phyloP scores from a whole-genome alignment of 306 rosid species.

The Inga laurina region DNA sequence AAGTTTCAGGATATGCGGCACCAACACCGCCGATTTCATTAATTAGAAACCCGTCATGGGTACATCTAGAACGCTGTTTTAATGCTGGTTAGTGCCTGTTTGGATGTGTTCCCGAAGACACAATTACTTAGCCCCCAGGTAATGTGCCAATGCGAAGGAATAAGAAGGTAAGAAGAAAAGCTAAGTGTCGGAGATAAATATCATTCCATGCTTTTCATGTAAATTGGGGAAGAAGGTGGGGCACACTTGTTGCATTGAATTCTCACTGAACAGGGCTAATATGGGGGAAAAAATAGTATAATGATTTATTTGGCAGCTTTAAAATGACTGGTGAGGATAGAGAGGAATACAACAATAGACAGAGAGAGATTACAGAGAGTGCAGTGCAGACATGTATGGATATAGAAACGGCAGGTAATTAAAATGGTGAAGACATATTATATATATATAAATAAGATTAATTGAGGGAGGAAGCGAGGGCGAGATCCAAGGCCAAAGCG shows the following conservation, averaged over 20 bases:
- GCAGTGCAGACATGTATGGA: neutral
- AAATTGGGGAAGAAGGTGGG: neutral
- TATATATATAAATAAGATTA: neutral
- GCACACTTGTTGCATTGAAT: neutral
- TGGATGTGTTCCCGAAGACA: neutral
- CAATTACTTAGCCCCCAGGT: too few species aligned
- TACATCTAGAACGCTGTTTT: neutral
- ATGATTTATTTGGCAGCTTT: neutral
- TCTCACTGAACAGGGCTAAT: neutral
- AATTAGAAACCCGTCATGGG: neutral
- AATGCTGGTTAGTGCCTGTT: neutral
- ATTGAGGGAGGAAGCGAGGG: constrained; percentile 19
- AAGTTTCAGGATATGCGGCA: too few species aligned
- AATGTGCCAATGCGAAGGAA: too few species aligned
- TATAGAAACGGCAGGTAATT: neutral
- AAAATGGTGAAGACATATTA: neutral
- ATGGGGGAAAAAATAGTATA: neutral
- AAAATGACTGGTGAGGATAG: neutral
- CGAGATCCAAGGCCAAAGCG: constrained; percentile 56
- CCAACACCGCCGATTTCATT: neutral
- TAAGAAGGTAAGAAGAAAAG: too few species aligned
- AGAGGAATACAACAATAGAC: neutral
- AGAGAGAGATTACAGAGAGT: neutral
- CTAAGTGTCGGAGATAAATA: neutral
- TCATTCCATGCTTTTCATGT: neutral